phyloP scores from a whole-genome alignment of 306 rosid genomes.

The Mimosa pudica region DNA sequence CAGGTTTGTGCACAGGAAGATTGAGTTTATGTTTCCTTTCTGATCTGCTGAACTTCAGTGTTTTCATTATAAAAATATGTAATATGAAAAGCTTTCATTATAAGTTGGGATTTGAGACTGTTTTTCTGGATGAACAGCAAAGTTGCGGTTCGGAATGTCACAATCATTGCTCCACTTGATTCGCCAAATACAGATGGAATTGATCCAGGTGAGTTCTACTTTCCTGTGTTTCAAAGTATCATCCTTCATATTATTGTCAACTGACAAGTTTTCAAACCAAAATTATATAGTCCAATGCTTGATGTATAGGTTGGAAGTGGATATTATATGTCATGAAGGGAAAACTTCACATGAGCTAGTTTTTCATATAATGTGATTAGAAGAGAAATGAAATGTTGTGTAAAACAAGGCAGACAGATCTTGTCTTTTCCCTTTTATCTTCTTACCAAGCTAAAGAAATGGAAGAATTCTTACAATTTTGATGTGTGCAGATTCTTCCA shows the following conservation, averaged over 20 bases:
- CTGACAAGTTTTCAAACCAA: constrained; percentile 7
- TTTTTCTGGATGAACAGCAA: constrained; percentile 69
- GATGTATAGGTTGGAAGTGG: constrained; percentile 8
- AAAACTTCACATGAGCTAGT: constrained; percentile 2
- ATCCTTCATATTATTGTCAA: constrained; percentile 7
- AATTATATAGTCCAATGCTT: constrained; percentile 17
- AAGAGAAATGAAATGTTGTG: too few relatives aligned
- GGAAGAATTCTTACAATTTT: constrained; percentile 33
- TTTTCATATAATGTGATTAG: too few relatives aligned
- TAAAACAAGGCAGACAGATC: too few relatives aligned
- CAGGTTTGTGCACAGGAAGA: constrained; percentile 59
- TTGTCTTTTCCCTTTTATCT: neutral
- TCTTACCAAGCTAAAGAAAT: neutral
- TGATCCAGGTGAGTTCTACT: constrained; percentile 65
- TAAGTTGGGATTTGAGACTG: constrained; percentile 55
- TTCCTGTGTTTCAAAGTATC: constrained; percentile 2
- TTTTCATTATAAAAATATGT: constrained; percentile 44
- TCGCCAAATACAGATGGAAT: constrained; percentile 85
- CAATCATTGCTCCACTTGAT: constrained; percentile 68
- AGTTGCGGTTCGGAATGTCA: constrained; percentile 62
- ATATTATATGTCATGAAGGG: neutral
- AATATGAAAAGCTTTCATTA: constrained; percentile 52
- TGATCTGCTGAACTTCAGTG: constrained; percentile 34
- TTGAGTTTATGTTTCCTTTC: constrained; percentile 23
- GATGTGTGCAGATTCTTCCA: constrained; percentile 64